These are phyloP conservation scores for Aspergillus piperis DNA, from an alignment of 2,329 filamentous ascomycete genomes.

Conservation along the genomic window DNA sequence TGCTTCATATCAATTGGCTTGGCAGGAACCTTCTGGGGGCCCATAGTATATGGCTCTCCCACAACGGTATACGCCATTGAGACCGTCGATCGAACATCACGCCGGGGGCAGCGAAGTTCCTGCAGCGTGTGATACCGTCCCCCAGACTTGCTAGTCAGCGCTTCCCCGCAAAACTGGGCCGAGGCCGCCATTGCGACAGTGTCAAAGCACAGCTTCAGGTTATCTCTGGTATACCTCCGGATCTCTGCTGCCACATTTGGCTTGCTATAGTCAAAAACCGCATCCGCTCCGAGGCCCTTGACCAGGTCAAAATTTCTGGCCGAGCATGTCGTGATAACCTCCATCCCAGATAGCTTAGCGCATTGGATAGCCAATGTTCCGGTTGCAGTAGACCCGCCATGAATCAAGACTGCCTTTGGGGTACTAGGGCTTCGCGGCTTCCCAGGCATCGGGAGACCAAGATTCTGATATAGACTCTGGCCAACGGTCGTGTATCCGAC, in stretches of 20 bases:
- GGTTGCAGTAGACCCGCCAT: conserved; percentile 43
- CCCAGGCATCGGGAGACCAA: conserved; percentile 30
- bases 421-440: not conserved
- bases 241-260: conserved; percentile 10
- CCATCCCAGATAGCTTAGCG: conserved; percentile 34
- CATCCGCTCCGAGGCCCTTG: conserved; percentile 31
- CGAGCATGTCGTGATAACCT: conserved; percentile 28
- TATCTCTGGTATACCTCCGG: not conserved
- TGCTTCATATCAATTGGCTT: conserved; percentile 19
- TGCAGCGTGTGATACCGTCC: conserved; percentile 23
- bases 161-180: conserved; percentile 23
- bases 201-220: conserved; percentile 11
- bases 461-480: conserved; percentile 32
- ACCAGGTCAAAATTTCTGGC: conserved; percentile 19
- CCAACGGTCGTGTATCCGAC: conserved; percentile 45
- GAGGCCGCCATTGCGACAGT: conserved; percentile 24
- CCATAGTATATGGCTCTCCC: conserved; percentile 23
- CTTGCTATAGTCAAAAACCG: conserved; percentile 38
- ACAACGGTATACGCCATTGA: conserved; percentile 24
- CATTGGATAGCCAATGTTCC: conserved; percentile 43
- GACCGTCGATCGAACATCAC: conserved; percentile 23
- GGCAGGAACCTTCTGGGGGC: conserved; percentile 7
- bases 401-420: conserved; percentile 21
- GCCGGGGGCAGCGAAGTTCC: conserved; percentile 17
- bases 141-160: conserved; percentile 18